Conservation (phyloP, 441 rosid species). For the Populus hybrid region DNA sequence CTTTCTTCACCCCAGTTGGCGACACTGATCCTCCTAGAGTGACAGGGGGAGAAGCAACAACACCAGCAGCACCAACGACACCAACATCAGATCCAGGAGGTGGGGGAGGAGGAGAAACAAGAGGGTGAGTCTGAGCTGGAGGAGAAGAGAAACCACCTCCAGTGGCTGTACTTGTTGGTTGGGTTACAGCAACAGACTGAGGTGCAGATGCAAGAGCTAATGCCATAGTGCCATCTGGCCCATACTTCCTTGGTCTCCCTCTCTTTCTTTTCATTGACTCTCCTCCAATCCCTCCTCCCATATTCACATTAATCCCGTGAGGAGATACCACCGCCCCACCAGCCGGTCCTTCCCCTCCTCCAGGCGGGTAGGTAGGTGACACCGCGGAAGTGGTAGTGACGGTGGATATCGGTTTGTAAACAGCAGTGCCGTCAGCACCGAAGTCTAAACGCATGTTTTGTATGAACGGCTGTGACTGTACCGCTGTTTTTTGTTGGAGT, state of each 20-base stretch:
- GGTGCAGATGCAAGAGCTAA: slow-evolving; percentile 39
- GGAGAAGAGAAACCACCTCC: slow-evolving; percentile 35
- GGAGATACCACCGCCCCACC: slow-evolving; percentile 5
- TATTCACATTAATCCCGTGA: slow-evolving; percentile 41
- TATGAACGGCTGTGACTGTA: slow-evolving; percentile 38
- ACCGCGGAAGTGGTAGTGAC: slow-evolving; percentile 5
- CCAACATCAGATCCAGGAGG: not conserved
- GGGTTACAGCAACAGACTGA: slow-evolving; percentile 21
- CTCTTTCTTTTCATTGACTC: slow-evolving; percentile 60
- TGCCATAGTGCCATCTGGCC: slow-evolving; percentile 56
- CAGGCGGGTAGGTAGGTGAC: slow-evolving; percentile 49
- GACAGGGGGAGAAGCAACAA: slow-evolving; percentile 13
- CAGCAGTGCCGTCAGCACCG: slow-evolving; percentile 43
- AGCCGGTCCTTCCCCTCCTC: slow-evolving; percentile 22
- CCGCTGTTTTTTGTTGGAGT: slow-evolving; percentile 27
- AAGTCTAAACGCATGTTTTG: slow-evolving; percentile 69
- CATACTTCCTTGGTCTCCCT: slow-evolving; percentile 88
- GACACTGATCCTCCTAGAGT: slow-evolving; percentile 28
- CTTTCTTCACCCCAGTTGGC: slow-evolving; percentile 45
- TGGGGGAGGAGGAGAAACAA: not conserved
- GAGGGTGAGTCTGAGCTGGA: slow-evolving; percentile 5
- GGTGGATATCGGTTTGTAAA: slow-evolving; percentile 46
- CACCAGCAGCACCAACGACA: not conserved
- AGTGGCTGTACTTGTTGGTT: slow-evolving; percentile 14
- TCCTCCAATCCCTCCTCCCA: slow-evolving; percentile 25